Evolutionary conservation across 345 rosid genomes (phyloP), one percentile per base, ranked within the genome.

Genomic region (Cardamine occulta): DNA sequence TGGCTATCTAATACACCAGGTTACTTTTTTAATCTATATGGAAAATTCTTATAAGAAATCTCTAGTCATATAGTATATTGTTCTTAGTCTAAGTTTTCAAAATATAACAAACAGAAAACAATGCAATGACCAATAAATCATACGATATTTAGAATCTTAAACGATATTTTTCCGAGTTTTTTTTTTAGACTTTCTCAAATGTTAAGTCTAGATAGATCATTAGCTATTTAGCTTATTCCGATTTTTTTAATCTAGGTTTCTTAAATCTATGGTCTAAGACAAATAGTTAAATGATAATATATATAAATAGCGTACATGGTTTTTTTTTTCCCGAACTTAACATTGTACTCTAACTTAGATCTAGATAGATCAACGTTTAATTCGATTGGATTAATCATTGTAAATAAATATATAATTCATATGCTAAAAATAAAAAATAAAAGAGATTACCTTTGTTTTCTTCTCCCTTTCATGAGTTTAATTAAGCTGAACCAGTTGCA

Each of bases 401-500:
- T 8, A 8, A 0, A 1, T 1, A 54, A 19, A 44, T n/a, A 1
- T 45, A 12, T 21, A 58, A 70, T 14, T 8, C 35, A 18, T 48
- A 37, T 72, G 19, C 0, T 6, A 9, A 9, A 47, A 6, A n/a
- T 26, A 59, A 10, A 1, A 6, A 15, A 17, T 3, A 17, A 9
- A 13, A 29, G 18, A 15, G 29, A 44, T 24, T 35, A 75, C 79
- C 73, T 58, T 48, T 37, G 53, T 8, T 28, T 66, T 48, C 61
- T 51, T 42, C 52, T 58, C 44, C 15, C 19, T 48, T 7, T 17
- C 19, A 32, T 15, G 49, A 23, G 28, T 17, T 14, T 32, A 21
- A 19, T 67, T 80, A 87, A 89, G 88, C 82, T 51, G 84, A 84
- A 82, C 72, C 74, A 85, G 96, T 87, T 69, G 47, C 57, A 86